Evolutionary conservation across 257 asterid species (phyloP).

Genomic region (Nicotiana benthamiana): DNA sequence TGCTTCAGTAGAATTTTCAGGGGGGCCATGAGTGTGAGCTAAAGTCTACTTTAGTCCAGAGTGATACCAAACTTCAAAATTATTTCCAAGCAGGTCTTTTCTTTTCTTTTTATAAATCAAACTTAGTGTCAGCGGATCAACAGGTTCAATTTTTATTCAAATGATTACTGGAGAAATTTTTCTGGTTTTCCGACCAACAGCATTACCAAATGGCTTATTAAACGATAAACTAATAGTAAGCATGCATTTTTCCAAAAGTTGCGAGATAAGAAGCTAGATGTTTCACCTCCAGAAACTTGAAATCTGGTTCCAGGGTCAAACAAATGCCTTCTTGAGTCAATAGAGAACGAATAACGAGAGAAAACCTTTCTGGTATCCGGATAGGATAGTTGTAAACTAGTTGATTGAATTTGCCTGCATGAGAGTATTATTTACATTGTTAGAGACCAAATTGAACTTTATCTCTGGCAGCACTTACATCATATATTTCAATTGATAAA

Average conservation of each 20-base stretch:
- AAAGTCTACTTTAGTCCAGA: neutral
- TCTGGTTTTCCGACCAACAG: neutral
- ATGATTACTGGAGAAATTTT: neutral
- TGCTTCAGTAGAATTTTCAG: neutral
- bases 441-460: neutral
- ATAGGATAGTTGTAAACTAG: constrained; percentile 94
- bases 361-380: constrained; percentile 96
- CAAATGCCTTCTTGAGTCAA: constrained; percentile 99
- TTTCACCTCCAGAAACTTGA: constrained; percentile 96
- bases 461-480: neutral
- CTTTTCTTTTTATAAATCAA: neutral
- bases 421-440: neutral
- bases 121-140: neutral
- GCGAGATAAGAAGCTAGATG: constrained; percentile 1
- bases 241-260: neutral
- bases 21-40: constrained; percentile 5
- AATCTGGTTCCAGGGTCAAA: constrained; percentile 80
- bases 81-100: neutral
- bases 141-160: neutral
- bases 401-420: constrained; percentile 89
- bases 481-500: neutral
- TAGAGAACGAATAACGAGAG: constrained; percentile 92
- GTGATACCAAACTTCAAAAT: neutral
- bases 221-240: neutral
- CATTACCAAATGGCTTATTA: neutral